Base-by-base conservation (phyloP, 192 early-diverging fungal genomes). In the Gaertneriomyces sp. region DNA sequence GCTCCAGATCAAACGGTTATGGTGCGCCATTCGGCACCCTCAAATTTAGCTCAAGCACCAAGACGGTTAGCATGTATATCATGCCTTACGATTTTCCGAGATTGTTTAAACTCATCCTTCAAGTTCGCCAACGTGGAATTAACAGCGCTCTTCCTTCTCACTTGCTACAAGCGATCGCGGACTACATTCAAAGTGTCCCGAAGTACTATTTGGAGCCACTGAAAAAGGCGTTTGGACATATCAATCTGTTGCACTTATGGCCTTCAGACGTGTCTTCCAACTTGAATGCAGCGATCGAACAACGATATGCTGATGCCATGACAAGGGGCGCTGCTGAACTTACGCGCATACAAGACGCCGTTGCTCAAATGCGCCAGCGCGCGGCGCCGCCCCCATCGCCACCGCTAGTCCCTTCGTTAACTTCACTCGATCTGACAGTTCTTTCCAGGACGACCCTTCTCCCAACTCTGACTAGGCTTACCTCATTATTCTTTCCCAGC, bases 61-160 rank as follows among this genome's bases (percentile, higher is more conserved):
- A 81, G 33, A 79, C 80, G 4, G 91, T 93, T 41, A 88, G 87
- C 39, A 63, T 93, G 64, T 90, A 88, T 44, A 73, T 90, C 5
- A 70, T 91, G 52, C 88, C 91, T 2, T 93, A 93, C 71, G 90
- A 91, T 65, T 93, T 85, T 63, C 83, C 86, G 1, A 79, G 76
- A 42, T 74, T 91, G n/a, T 93, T 91, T 71, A 82, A 76, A 39
- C 66, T 89, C 17, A 69, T 91, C 38, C 72, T 76, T 63, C 80
- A 63, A 10, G 49, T 63, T 49, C 61, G 61, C 9, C 50, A 63
- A 50, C 50, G 45, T 5, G 33, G 33, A 19, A 33, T 33, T 33
- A 33, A 33, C 25, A 33, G 25, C 25, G 25, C 25, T 33, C 25
- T 33, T 33, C 25, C 25, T 33, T 33, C 25, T 33, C 25, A 33